Base-by-base conservation (phyloP, 108 stramenopile genomes). In the Cyclotella kingstonii region DNA sequence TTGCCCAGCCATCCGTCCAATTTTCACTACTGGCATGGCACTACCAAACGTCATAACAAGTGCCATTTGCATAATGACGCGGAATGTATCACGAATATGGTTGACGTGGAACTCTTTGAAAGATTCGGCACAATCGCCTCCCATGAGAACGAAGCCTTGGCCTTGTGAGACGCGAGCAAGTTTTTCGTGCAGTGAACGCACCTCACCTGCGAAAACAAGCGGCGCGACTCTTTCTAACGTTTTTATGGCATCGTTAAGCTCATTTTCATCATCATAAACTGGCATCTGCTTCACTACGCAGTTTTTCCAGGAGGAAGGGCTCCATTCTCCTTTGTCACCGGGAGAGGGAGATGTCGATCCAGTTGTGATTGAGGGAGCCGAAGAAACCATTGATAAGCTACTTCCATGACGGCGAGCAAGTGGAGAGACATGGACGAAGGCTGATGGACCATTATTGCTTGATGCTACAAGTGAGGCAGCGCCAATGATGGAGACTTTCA, bases 51-150 rank as follows among this genome's bases (percentile, higher is more conserved):
- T 96, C 73, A 98, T 60, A 7, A 96, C 89, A 26, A 98, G 84
- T 15, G 95, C 78, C 98, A 97, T 97, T 76, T 94, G 93, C 60
- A 95, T 68, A 23, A 95, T 66, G 34, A 95, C 84, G 33, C 94
- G 85, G 83, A 97, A 97, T 51, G 95, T 92, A 67, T 96, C 96
- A 29, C 96, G 85, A 29, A 97, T 83, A 56, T 96, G 94, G 77
- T 96, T 91, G 11, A 92, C 95, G 64, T 90, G 88, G 81, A 93
- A 95, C 63, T 95, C 89, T 47, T 91, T 80, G 67, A 98, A 96
- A 58, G 86, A 78, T 73, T 98, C 97, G 21, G 98, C 97, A 74
- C 97, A 99, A 77, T 99, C 98, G 9, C 98, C 98, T 10, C 97
- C 98, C 94, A 98, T 97, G 47, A 99, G 82, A 43, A 99, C 77